These are phyloP conservation scores for Fusarium pilosicola DNA, from an alignment of 2,329 filamentous ascomycete species.

Conservation along the genomic window DNA sequence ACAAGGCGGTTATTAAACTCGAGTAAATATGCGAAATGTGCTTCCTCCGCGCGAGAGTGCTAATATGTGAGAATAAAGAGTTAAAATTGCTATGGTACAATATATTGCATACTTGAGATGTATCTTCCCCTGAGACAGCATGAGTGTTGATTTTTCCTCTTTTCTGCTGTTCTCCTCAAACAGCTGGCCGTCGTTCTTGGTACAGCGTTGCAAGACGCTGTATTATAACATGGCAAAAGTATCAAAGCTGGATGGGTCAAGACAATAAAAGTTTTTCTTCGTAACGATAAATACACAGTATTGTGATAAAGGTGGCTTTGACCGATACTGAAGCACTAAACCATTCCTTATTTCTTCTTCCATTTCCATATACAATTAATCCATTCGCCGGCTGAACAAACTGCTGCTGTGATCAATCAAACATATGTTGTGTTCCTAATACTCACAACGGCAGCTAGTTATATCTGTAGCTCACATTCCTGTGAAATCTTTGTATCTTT, in stretches of 20 bases:
- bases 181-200: neutral
- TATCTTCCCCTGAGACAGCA: neutral
- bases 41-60: neutral
- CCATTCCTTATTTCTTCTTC: slow-evolving; percentile 8
- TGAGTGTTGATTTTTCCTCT: neutral
- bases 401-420: neutral
- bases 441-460: neutral
- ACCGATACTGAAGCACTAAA: slow-evolving; percentile 8
- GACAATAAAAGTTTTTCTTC: slow-evolving; percentile 2
- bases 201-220: neutral
- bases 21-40: neutral
- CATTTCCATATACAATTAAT: slow-evolving; percentile 26
- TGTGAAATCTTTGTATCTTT: neutral
- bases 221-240: neutral
- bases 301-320: slow-evolving; percentile 4
- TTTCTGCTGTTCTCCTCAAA: neutral
- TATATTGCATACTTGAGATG: neutral
- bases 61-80: neutral
- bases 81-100: neutral
- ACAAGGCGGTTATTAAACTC: neutral
- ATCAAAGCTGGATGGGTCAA: neutral
- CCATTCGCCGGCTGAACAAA: neutral
- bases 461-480: neutral
- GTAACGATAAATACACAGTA: slow-evolving; percentile 13
- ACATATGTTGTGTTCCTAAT: neutral